Conservation (phyloP, 345 rosid genomes). For the Syzygium oleosum region DNA sequence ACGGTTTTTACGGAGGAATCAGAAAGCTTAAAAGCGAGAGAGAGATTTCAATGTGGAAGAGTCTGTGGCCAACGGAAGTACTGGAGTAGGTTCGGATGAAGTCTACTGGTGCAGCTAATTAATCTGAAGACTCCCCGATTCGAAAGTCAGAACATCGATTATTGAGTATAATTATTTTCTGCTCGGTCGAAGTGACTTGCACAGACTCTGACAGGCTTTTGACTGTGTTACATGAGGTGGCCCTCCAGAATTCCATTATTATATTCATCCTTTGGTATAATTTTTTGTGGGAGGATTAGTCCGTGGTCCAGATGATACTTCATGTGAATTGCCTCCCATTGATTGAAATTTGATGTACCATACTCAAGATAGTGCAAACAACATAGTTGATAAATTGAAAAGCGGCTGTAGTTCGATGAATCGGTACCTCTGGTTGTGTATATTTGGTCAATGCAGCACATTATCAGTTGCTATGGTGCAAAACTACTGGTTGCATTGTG, state of each 20-base stretch:
- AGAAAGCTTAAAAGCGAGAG: conserved; percentile 43
- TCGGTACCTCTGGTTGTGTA: not conserved
- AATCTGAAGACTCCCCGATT: not conserved
- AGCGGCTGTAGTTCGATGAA: not conserved
- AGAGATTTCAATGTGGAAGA: conserved; percentile 65
- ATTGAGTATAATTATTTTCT: not conserved
- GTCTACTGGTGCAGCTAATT: not conserved
- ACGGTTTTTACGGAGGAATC: conserved; percentile 90
- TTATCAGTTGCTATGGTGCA: not conserved
- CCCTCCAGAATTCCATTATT: not conserved
- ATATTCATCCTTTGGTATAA: not conserved
- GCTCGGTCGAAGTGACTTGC: not conserved
- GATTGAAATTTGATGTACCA: conserved; percentile 5
- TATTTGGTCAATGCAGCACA: not conserved
- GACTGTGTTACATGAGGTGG: not conserved
- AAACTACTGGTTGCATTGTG: not conserved
- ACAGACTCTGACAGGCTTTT: not conserved
- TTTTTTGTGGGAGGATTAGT: conserved; percentile 1
- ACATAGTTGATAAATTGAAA: not conserved
- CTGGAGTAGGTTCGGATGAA: conserved; percentile 23
- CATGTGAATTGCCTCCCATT: conserved; percentile 1
- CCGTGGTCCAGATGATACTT: not conserved
- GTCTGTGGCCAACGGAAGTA: conserved; percentile 57
- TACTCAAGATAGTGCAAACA: not conserved
- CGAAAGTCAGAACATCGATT: not conserved